Evolutionary conservation across 805 yeast species (phyloP).

Genomic region (Candida montana): DNA sequence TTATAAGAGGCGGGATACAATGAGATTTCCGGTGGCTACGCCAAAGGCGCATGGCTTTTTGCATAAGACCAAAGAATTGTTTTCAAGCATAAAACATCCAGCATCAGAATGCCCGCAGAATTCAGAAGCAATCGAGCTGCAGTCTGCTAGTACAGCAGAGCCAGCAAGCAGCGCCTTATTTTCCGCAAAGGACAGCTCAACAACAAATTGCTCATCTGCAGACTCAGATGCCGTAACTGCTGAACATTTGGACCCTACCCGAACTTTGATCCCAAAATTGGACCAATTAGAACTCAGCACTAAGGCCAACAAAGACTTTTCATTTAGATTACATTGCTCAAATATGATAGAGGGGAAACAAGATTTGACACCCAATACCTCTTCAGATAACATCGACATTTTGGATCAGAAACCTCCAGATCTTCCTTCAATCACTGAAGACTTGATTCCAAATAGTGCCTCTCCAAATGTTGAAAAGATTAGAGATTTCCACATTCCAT

Average conservation of each 20-base stretch:
- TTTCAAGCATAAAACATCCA: no score
- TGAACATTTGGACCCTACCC: neutral
- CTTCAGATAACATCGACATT: slow-evolving; percentile 22
- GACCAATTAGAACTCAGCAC: neutral
- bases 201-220: neutral
- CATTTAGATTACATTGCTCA: slow-evolving; percentile 1
- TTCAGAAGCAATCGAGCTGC: neutral
- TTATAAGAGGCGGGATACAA: neutral
- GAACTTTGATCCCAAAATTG: slow-evolving; percentile 2
- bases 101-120: neutral
- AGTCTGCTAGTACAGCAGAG: neutral
- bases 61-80: no score
- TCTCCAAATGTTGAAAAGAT: no score
- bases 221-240: neutral
- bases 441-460: neutral
- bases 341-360: neutral
- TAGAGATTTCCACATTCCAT: slow-evolving; percentile 1
- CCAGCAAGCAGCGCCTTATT: neutral
- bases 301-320: slow-evolving; percentile 4
- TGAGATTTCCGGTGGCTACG: no score
- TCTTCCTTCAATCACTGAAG: slow-evolving; percentile 8
- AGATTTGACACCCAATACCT: slow-evolving; percentile 12
- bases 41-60: no score
- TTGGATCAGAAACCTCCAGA: slow-evolving; percentile 21
- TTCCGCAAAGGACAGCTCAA: neutral